phyloP scores from a whole-genome alignment of 2,329 filamentous ascomycete species.

The Anisogramma anomala region DNA sequence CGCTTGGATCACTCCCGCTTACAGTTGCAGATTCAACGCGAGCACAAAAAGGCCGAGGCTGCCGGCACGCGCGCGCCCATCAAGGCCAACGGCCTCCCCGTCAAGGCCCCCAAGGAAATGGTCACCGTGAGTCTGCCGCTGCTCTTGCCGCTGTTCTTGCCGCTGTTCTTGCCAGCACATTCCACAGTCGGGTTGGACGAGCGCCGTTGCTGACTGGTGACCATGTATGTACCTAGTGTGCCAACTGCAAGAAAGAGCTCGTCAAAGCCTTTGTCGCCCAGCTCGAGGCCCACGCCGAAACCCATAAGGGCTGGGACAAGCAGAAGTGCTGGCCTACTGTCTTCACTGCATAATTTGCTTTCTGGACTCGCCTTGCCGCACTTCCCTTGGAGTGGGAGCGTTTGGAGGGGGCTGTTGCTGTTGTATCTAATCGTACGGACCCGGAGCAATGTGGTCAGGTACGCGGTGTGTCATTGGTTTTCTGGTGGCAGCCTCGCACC shows the following conservation, averaged over 20 bases:
- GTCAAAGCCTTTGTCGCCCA: slow-evolving; percentile 40
- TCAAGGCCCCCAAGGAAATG: slow-evolving; percentile 42
- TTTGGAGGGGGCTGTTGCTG: no score
- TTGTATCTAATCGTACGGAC: no score
- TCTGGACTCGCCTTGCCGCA: neutral
- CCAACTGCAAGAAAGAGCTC: slow-evolving; percentile 39
- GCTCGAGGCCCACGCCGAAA: slow-evolving; percentile 40
- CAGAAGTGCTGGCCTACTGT: slow-evolving; percentile 48
- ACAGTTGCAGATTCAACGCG: slow-evolving; percentile 32
- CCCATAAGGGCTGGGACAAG: slow-evolving; percentile 42
- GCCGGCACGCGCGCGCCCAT: slow-evolving; percentile 42
- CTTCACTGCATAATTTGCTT: slow-evolving; percentile 19
- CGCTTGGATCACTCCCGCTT: slow-evolving; percentile 2
- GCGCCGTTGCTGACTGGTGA: slow-evolving; percentile 9
- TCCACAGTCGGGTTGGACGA: neutral
- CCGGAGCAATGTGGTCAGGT: no score
- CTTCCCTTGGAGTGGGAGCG: no score
- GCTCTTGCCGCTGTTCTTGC: slow-evolving; percentile 9
- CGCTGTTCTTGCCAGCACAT: neutral
- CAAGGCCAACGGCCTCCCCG: slow-evolving; percentile 43
- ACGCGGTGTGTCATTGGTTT: no score
- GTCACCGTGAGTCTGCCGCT: slow-evolving; percentile 29
- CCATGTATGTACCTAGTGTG: slow-evolving; percentile 35
- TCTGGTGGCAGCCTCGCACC: no score
- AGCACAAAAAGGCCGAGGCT: slow-evolving; percentile 44